Base-by-base conservation (phyloP, 2,329 filamentous ascomycete genomes). In the Magnaporthales sp. region DNA sequence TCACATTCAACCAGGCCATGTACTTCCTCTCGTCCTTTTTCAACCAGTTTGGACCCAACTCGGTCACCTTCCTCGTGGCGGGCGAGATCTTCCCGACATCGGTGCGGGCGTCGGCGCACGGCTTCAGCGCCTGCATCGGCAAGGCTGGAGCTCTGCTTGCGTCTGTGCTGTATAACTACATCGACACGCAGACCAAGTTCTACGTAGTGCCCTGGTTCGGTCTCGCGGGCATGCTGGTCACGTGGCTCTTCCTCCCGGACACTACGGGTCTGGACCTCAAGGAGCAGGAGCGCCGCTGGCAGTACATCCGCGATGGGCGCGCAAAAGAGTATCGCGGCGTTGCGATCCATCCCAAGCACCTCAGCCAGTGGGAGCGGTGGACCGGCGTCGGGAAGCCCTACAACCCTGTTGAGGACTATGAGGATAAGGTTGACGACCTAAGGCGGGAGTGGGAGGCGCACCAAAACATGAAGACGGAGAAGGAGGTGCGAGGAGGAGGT, bases 11-110 rank as follows among this genome's bases (percentile, higher is more conserved):
- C 22, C 11, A 97, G 82, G 88, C 93, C 75, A 97, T 98, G 92
- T 97, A 97, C 85, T 97, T 97, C 81, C 78, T 98, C 72, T 96
- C 92, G 8, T 96, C 92, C 27, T 98, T 98, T 84, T 98, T 98
- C 89, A 97, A 97, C 85, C 94, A 98, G 77, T 98, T 98, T 74
- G 94, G 94, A 13, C 94, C 94, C 78, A 98, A 98, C 85, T 90
- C 88, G 62, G 93, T 97, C 73, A 97, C 93, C 69, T 98, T 98
- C 90, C 86, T 98, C 71, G 91, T 96, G 46, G 94, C 94, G 60
- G 94, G 92, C 60, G 94, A 98, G 77, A 92, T 97, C n/a, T 98
- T 92, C 84, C 94, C 94, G 10, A 97, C 93, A 0, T 91, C 93
- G 10, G 89, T 98, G 72, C 93, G 94, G 73, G 94, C 94, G 71